These are phyloP conservation scores for Huntiella abstrusa DNA, from an alignment of 2,329 filamentous ascomycete species.

Conservation along the genomic window DNA sequence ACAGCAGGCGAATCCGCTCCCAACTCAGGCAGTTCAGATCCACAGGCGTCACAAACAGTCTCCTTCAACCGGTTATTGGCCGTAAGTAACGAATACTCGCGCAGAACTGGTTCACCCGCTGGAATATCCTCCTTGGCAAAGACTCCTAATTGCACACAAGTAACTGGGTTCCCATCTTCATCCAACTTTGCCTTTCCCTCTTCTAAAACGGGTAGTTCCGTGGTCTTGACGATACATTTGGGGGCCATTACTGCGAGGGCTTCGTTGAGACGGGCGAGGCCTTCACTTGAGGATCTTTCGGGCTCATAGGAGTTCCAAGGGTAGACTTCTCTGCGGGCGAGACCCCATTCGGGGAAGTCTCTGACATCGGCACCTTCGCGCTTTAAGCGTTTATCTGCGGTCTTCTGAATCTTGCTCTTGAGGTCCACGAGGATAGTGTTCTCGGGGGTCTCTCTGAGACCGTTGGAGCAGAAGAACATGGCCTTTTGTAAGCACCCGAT, in stretches of 20 bases:
- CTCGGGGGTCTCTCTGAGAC: constrained; percentile 32
- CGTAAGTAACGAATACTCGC: constrained; percentile 71
- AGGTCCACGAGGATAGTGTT: constrained; percentile 37
- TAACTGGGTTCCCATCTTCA: constrained; percentile 30
- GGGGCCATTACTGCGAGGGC: constrained; percentile 52
- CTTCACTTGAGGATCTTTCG: constrained; percentile 50
- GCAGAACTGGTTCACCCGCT: constrained; percentile 57
- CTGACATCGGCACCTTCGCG: constrained; percentile 27
- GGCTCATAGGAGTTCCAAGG: constrained; percentile 51
- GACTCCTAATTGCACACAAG: constrained; percentile 64
- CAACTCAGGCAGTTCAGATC: constrained; percentile 35
- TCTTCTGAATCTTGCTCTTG: constrained; percentile 32
- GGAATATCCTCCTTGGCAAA: constrained; percentile 71
- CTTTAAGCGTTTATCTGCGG: constrained; percentile 30
- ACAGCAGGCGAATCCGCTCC: constrained; percentile 17
- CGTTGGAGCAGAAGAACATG: constrained; percentile 43
- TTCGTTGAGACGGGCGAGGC: constrained; percentile 52
- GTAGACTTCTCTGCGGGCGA: constrained; percentile 52
- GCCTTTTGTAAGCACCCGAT: constrained; percentile 53
- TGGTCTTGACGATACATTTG: constrained; percentile 61
- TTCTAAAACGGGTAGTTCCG: constrained; percentile 55
- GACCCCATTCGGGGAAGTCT: constrained; percentile 48
- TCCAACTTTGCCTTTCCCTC: constrained; percentile 30
- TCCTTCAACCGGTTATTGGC: constrained; percentile 80
- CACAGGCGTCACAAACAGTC: constrained; percentile 76